phyloP scores from a whole-genome alignment of 2,329 filamentous ascomycete genomes.

The Xylaria sp. region DNA sequence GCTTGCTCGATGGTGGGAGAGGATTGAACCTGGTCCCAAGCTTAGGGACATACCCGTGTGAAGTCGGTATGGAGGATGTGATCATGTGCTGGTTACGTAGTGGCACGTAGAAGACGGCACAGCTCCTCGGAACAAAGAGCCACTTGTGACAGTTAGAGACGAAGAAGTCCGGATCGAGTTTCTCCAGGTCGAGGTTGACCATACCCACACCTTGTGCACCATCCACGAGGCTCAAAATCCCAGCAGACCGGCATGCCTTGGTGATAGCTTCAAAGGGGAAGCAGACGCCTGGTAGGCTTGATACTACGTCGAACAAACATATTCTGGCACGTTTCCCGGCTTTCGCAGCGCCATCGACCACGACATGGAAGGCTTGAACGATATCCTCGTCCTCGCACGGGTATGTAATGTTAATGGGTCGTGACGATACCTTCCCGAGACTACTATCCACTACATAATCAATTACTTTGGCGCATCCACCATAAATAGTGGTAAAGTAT shows the following conservation, averaged over 20 bases:
- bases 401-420: slow-evolving; percentile 70
- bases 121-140: slow-evolving; percentile 82
- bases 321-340: slow-evolving; percentile 72
- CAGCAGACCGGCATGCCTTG: slow-evolving; percentile 70
- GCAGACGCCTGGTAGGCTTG: slow-evolving; percentile 79
- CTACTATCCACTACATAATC: slow-evolving; percentile 76
- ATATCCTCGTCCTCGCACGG: slow-evolving; percentile 77
- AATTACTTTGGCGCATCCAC: slow-evolving; percentile 78
- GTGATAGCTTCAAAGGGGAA: slow-evolving; percentile 80
- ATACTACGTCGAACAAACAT: slow-evolving; percentile 82
- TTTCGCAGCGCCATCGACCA: slow-evolving; percentile 62
- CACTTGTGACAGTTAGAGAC: slow-evolving; percentile 91
- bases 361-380: slow-evolving; percentile 66
- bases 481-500: slow-evolving; percentile 82
- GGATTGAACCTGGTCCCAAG: slow-evolving; percentile 50
- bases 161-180: slow-evolving; percentile 84
- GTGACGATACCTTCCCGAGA: slow-evolving; percentile 54
- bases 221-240: slow-evolving; percentile 80
- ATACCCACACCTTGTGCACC: slow-evolving; percentile 88
- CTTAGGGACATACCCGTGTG: slow-evolving; percentile 75
- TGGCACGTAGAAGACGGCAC: slow-evolving; percentile 84
- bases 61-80: slow-evolving; percentile 79
- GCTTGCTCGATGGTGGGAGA: slow-evolving; percentile 59
- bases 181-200: slow-evolving; percentile 73
- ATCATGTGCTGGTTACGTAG: slow-evolving; percentile 79